phyloP scores from a whole-genome alignment of 495 filamentous ascomycete species.

The Penicillium paradoxum region DNA sequence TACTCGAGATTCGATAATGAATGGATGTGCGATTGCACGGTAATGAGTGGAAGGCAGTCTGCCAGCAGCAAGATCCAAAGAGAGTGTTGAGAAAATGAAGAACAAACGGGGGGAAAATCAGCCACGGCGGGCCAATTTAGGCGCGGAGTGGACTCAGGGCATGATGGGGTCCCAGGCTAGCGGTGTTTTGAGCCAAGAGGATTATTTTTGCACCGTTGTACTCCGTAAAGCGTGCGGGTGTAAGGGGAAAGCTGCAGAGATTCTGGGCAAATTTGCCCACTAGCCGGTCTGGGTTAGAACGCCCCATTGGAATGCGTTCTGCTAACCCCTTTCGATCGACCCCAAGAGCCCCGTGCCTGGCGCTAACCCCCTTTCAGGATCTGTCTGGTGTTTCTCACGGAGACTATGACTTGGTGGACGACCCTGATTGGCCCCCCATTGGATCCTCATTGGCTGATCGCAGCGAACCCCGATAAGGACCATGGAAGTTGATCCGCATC shows the following conservation, averaged over 20 bases:
- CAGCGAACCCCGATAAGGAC: not conserved
- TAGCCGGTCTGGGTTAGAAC: constrained; percentile 8
- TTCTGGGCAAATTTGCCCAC: constrained; percentile 4
- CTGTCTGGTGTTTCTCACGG: too few relatives aligned
- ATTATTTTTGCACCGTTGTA: constrained; percentile 6
- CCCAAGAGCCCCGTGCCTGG: constrained; percentile 17
- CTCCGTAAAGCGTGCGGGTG: not conserved
- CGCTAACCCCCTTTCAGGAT: not conserved
- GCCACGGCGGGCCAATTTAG: constrained; percentile 9
- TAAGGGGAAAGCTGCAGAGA: constrained; percentile 21
- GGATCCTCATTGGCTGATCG: not conserved
- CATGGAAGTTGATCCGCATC: too few relatives aligned
- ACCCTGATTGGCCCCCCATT: not conserved
- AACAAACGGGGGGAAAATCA: constrained; percentile 8
- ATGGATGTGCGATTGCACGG: constrained; percentile 37
- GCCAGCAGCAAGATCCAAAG: constrained; percentile 7
- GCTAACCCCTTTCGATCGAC: not conserved
- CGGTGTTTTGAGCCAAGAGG: constrained; percentile 5
- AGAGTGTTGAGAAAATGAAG: not conserved
- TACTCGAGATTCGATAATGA: constrained; percentile 24
- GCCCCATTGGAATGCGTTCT: not conserved
- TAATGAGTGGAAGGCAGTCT: constrained; percentile 20
- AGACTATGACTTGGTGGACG: not conserved
- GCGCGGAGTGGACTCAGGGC: constrained; percentile 9
- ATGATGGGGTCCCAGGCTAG: constrained; percentile 7